Base-by-base conservation (phyloP, 768 basidiomycete species). In the Lactarius hengduanensis region DNA sequence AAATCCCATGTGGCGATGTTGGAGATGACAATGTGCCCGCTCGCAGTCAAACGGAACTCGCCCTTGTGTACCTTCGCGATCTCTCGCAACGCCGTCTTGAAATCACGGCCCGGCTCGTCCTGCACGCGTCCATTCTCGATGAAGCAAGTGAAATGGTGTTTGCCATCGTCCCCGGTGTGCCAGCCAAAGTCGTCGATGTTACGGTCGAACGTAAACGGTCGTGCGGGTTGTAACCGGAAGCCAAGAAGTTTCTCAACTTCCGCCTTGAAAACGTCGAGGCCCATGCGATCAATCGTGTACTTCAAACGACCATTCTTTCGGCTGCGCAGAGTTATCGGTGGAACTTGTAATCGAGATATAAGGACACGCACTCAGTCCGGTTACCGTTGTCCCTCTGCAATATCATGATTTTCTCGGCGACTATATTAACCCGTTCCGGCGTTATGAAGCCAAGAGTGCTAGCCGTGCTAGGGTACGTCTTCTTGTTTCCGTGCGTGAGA, bases 111-210 rank as follows among this genome's bases (percentile, higher is more conserved):
- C 11, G 94, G 89, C 76, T 95, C 94, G 77, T 98, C 95, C 76
- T 94, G 89, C 22, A 99, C 85, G 26, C 96, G 92, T n/a, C 97
- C 96, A 73, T 99, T 99, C 80, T 99, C 97, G 76, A 99, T 91
- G 78, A 95, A 98, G 76, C 90, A 81, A 59, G 90, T 94, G 77
- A 94, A 95, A 76, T 98, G 94, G 73, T 94, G 90, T 70, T 82
- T 86, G 65, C 94, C 95, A 72, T 98, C 88, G 72, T 89, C 82
- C 59, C 94, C 94, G n/a, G 85, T 89, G 62, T 85, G 79, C 97
- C 97, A 99, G 53, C 97, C 97, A 71, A 86, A 98, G 74, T 96
- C 89, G 77, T 99, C 97, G 71, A 94, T 78, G 78, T 98, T 98
- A 70, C 86, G 82, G 71, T 93, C 87, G 76, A 99, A 98, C 36